Conservation (phyloP, 805 yeast genomes). For the Saccharomycopsis fibuligera region DNA sequence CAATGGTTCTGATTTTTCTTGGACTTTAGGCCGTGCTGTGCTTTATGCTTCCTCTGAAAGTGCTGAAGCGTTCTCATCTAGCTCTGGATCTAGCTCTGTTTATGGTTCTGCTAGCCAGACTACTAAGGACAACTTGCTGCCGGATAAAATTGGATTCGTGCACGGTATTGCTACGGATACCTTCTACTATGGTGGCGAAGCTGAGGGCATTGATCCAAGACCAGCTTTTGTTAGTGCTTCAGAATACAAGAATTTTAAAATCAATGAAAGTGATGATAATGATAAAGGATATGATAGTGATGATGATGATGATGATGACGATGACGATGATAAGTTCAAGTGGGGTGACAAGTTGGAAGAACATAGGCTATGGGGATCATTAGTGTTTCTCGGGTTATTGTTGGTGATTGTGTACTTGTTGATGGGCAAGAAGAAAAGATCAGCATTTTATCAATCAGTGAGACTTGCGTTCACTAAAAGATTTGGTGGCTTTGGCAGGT, state of each 20-base stretch:
- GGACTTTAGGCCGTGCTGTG: constrained; percentile 58
- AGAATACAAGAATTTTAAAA: constrained; percentile 23
- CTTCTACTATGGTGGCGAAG: constrained; percentile 51
- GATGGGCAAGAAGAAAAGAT: constrained; percentile 29
- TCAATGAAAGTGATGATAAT: constrained; percentile 31
- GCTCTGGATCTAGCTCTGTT: no score
- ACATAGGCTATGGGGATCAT: constrained; percentile 34
- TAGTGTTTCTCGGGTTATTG: constrained; percentile 30
- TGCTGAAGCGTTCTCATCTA: constrained; percentile 36
- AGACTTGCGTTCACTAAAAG: neutral
- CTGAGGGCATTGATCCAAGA: constrained; percentile 33
- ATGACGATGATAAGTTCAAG: no score
- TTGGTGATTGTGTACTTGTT: constrained; percentile 29
- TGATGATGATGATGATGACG: no score
- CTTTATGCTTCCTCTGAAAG: constrained; percentile 55
- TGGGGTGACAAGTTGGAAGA: constrained; percentile 32
- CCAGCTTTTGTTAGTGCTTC: constrained; percentile 33
- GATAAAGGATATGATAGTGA: no score
- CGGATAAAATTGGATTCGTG: constrained; percentile 34
- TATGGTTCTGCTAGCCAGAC: no score
- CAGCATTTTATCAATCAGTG: constrained; percentile 3
- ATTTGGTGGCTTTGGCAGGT: neutral
- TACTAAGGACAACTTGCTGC: constrained; percentile 16
- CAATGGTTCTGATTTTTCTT: constrained; percentile 40
- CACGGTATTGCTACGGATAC: constrained; percentile 42